Evolutionary conservation across 2,329 filamentous ascomycete species (phyloP).

Genomic region (Hypoxylon sp.): DNA sequence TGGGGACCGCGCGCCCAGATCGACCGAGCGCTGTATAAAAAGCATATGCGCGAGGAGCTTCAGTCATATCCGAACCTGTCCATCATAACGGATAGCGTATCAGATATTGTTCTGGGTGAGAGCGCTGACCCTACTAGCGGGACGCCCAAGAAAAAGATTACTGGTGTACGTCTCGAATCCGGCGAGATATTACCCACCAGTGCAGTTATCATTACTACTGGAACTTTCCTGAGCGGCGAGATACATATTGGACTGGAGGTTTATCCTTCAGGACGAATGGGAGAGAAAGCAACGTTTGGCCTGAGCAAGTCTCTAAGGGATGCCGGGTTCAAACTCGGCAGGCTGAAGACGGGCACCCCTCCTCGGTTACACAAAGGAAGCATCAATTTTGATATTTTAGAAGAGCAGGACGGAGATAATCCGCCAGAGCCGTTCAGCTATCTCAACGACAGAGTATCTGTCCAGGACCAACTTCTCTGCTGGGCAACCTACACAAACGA

Average conservation of each 20-base stretch:
- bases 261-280: slow-evolving; percentile 91
- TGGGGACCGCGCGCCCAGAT: slow-evolving; percentile 98
- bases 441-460: slow-evolving; percentile 82
- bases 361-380: slow-evolving; percentile 85
- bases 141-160: slow-evolving; percentile 77
- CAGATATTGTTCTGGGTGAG: slow-evolving; percentile 85
- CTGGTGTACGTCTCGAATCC: slow-evolving; percentile 87
- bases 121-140: slow-evolving; percentile 64
- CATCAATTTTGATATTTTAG: slow-evolving; percentile 82
- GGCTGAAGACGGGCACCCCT: slow-evolving; percentile 95
- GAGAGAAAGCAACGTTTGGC: slow-evolving; percentile 92
- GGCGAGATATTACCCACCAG: slow-evolving; percentile 86
- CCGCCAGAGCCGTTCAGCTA: slow-evolving; percentile 94
- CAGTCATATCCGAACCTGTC: slow-evolving; percentile 82
- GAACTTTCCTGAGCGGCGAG: slow-evolving; percentile 94
- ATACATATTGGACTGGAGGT: slow-evolving; percentile 93
- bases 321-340: slow-evolving; percentile 89
- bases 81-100: slow-evolving; percentile 88
- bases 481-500: slow-evolving; percentile 90
- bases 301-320: slow-evolving; percentile 90
- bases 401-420: slow-evolving; percentile 84
- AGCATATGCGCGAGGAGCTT: slow-evolving; percentile 91
- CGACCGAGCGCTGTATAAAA: slow-evolving; percentile 89
- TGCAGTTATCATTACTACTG: slow-evolving; percentile 93
- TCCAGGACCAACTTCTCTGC: slow-evolving; percentile 87